These are phyloP conservation scores for Tolypocladium guangdongense DNA, from an alignment of 2,329 filamentous ascomycete genomes.

Conservation along the genomic window DNA sequence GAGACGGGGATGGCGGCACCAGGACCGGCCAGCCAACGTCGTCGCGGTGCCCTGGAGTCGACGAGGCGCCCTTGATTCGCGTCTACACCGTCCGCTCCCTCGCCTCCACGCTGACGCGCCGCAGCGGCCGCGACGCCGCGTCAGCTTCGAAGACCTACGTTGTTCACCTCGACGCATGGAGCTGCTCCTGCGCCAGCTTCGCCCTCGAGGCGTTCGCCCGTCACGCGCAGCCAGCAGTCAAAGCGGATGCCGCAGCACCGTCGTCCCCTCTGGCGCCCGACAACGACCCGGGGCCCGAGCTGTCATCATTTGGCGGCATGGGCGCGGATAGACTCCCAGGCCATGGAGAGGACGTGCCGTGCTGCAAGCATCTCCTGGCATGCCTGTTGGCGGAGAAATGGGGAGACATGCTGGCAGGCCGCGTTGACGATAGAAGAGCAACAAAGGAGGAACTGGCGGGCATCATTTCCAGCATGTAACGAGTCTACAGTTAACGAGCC, in stretches of 20 bases:
- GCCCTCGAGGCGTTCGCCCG: constrained; percentile 55
- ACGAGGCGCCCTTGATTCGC: constrained; percentile 1
- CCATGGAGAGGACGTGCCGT: constrained; percentile 34
- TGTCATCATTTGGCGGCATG: constrained; percentile 36
- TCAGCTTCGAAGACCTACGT: constrained; percentile 40
- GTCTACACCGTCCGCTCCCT: constrained; percentile 58
- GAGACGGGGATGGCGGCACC: no score
- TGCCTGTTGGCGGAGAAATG: constrained; percentile 66
- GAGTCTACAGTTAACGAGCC: background rate
- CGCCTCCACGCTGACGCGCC: constrained; percentile 20
- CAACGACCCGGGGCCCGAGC: no score
- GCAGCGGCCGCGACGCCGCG: constrained; percentile 6
- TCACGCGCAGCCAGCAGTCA: background rate
- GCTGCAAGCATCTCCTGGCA: constrained; percentile 83
- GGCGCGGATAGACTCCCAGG: constrained; percentile 23
- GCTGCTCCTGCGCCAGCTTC: constrained; percentile 82
- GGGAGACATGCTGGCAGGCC: constrained; percentile 40
- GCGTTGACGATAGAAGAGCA: constrained; percentile 43
- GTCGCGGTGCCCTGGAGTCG: background rate
- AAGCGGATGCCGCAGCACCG: background rate
- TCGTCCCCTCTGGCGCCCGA: background rate
- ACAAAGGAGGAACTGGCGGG: constrained; percentile 61
- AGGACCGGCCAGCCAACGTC: background rate
- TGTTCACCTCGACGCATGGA: constrained; percentile 69
- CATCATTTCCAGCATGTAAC: constrained; percentile 38